Conservation (phyloP, 2,329 filamentous ascomycete species). For the Didymella sp. region DNA sequence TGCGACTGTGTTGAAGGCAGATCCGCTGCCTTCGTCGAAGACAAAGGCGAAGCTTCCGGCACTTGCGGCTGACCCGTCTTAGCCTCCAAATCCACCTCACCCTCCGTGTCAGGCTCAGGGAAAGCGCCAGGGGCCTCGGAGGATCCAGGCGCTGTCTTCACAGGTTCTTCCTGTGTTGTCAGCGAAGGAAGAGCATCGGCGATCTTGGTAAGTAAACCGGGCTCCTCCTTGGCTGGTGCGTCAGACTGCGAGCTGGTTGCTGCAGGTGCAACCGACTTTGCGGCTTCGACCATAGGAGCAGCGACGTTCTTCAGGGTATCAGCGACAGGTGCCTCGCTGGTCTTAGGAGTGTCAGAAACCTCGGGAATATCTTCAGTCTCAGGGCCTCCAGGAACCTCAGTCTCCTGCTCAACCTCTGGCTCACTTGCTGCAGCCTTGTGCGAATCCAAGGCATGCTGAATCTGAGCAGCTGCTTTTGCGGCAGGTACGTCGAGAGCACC, state of each 20-base stretch:
- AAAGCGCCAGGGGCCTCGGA: conserved; percentile 33
- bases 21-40: conserved; percentile 1
- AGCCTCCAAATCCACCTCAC: conserved; percentile 3
- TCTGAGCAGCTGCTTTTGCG: conserved; percentile 37
- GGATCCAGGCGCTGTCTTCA: conserved; percentile 21
- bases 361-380: not conserved
- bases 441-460: conserved; percentile 32
- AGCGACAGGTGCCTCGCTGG: conserved; percentile 1
- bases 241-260: conserved; percentile 9
- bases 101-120: conserved; percentile 18
- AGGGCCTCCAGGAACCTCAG: not conserved
- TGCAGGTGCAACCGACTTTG: conserved; percentile 9
- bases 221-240: conserved; percentile 7
- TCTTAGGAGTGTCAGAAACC: not conserved
- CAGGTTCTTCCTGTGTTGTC: conserved; percentile 8
- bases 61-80: not conserved
- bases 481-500: conserved; percentile 45
- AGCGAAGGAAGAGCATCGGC: conserved; percentile 14
- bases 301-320: conserved; percentile 10
- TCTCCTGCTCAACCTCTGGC: not conserved
- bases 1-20: conserved; percentile 14
- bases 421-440: conserved; percentile 5
- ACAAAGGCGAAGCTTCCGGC: not conserved
- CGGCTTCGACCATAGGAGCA: conserved; percentile 8
- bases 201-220: conserved; percentile 10